Evolutionary conservation across 2,329 filamentous ascomycete species (phyloP), one percentile per base, ranked within the genome.

Genomic region (Chaetomium sp.): DNA sequence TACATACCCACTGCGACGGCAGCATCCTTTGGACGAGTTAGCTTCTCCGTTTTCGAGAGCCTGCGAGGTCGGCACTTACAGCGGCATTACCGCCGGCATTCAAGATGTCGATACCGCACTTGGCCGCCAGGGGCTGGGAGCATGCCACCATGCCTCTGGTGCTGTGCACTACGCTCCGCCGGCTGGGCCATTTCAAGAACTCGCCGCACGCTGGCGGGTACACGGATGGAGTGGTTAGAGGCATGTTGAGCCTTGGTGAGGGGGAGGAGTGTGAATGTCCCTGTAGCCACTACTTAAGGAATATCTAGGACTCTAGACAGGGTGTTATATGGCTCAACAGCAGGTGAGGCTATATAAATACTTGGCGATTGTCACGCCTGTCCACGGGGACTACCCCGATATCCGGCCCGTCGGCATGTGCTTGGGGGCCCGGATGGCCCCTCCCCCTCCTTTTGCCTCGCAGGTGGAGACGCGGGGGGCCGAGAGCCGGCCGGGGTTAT

Each of bases 161-260:
- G 76, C 92, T 97, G 76, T 98, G 93, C 13, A 98, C 92, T 13
- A 96, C 93, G 71, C 94, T 97, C 68, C 95, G 84, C 47, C 94
- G 87, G 71, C 92, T 96, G 10, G 91, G 78, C 74, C 92, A 94
- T 67, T 85, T 83, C 67, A 83, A 79, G 72, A 91, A 88, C 63
- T 80, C 78, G 57, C 74, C 74, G 60, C 81, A 78, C 25, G 77
- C 73, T 57, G 79, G 76, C 67, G 80, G 79, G 70, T 80, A 84
- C 12, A 85, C 70, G 29, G 82, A 81, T 0, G 78, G 72, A 1
- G 77, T 81, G 2, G 80, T 74, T 62, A 82, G 79, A 42, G 83
- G 79, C 83, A 86, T 85, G 42, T 57, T 71, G 51, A 38, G 50
- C 5, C 23, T 56, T 19, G 59, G 6, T 10, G 50, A 16, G 5